phyloP scores from a whole-genome alignment of 2,329 filamentous ascomycete genomes.

The Colletotrichum sp. region DNA sequence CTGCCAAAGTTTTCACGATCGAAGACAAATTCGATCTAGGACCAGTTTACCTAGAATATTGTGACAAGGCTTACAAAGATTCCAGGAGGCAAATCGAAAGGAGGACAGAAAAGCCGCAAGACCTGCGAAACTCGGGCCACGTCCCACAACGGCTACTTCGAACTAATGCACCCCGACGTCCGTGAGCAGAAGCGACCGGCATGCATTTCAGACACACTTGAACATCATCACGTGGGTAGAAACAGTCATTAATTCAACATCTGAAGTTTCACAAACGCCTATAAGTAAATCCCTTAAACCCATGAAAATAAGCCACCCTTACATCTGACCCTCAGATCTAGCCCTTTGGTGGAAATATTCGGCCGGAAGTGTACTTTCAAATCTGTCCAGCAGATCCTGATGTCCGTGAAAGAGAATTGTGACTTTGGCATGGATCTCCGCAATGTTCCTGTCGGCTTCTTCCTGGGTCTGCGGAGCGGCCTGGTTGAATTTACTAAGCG shows the following conservation, averaged over 20 bases:
- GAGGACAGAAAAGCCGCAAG: background rate
- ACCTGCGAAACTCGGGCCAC: background rate
- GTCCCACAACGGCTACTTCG: background rate
- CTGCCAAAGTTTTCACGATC: background rate
- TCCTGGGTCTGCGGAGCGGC: background rate
- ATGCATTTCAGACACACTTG: background rate
- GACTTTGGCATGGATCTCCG: background rate
- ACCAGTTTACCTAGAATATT: background rate
- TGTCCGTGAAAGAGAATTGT: background rate
- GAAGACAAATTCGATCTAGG: background rate
- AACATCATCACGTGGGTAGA: background rate
- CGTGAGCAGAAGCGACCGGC: background rate
- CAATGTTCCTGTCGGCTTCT: background rate
- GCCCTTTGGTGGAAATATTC: constrained; percentile 1
- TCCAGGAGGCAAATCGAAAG: background rate
- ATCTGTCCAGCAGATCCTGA: constrained; percentile 8
- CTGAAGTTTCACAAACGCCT: background rate
- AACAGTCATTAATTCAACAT: background rate
- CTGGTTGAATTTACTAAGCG: background rate
- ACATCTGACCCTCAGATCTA: background rate
- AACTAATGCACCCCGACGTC: background rate
- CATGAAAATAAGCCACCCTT: background rate
- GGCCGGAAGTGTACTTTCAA: background rate
- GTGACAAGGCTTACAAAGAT: background rate
- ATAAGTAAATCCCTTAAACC: background rate